Percentiles rank a stretch among this genome's conserved stretches.
Conservation (phyloP, 495 filamentous ascomycete species). For the Cryomyces minteri region DNA sequence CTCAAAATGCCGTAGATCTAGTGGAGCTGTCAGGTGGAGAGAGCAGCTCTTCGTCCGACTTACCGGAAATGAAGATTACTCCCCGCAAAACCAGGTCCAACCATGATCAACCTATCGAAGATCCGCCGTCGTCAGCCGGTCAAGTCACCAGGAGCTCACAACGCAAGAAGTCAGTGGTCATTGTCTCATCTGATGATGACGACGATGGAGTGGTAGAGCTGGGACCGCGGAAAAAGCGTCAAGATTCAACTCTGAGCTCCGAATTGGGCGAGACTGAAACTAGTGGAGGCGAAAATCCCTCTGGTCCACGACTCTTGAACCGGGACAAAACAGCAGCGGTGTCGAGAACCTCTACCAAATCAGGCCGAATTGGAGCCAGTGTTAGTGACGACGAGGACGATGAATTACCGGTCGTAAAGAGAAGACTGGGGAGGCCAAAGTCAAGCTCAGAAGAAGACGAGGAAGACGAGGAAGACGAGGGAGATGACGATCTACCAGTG, state of each 20-base stretch:
- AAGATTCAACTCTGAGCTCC: neutral
- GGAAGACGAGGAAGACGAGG: constrained; percentile 9
- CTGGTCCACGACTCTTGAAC: too few species aligned
- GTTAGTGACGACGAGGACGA: constrained; percentile 5
- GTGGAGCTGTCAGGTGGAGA: too few species aligned
- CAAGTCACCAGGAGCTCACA: neutral
- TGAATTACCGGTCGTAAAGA: constrained; percentile 1
- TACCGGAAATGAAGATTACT: neutral
- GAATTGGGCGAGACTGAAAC: neutral
- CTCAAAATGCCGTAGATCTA: too few species aligned
- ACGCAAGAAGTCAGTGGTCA: neutral
- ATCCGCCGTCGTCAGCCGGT: neutral
- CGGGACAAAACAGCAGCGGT: too few species aligned
- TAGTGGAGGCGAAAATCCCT: constrained; percentile 5
- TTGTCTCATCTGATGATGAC: neutral
- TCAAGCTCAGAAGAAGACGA: constrained; percentile 4
- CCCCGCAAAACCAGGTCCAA: neutral
- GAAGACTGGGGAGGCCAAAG: neutral
- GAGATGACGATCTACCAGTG: constrained; percentile 3
- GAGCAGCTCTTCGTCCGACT: too few species aligned
- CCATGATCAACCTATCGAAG: neutral
- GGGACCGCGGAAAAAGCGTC: neutral
- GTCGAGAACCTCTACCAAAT: too few species aligned
- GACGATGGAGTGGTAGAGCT: neutral
- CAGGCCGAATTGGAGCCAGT: neutral